Evolutionary conservation across 2,329 filamentous ascomycete species (phyloP), one percentile per base, ranked within the genome.

Genomic region (Herpotrichia juniperi): DNA sequence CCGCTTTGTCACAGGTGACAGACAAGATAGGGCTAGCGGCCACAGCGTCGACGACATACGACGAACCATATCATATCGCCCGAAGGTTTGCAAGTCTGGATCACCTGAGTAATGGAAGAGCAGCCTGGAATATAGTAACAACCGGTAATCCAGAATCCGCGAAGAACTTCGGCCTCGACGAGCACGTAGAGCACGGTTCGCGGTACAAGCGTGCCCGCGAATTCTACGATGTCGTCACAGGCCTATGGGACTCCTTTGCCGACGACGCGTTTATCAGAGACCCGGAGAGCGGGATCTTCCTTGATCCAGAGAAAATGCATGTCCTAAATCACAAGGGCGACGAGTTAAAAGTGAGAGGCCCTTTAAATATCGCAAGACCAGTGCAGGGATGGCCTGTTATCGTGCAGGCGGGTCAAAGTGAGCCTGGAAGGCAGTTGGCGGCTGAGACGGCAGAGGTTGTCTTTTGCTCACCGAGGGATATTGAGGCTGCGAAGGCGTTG

Each of bases 351-450:
- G 79, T 82, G 1, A 68, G 72, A 2, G 79, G 79, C 0, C 81
- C 81, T 3, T 56, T 83, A 46, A 83, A 82, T 50, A 82, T 83
- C 46, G 80, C 79, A 0, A 69, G 81, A 0, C 79, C 81, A 0
- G 75, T 80, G 1, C 81, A 83, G 54, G 81, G 81, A 0, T 82
- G 80, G 79, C 81, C 81, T 0, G 81, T 83, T 0, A 82, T 83
- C 52, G 78, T 83, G 1, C 81, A 83, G 50, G 81, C 80, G 2
- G 81, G 81, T 0, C 79, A 82, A 58, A 81, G 78, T 0, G 80
- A 82, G 46, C 79, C 80, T 0, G 81, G 81, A 0, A 67, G 74
- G 24, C 79, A 83, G 54, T 66, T 83, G 2, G 81, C 80, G 0
- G 81, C 76, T 0, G 80, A 82, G 67, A 83, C 80, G 10, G 81